Conservation (phyloP, 768 basidiomycete species). For the Baorangia bicolor region DNA sequence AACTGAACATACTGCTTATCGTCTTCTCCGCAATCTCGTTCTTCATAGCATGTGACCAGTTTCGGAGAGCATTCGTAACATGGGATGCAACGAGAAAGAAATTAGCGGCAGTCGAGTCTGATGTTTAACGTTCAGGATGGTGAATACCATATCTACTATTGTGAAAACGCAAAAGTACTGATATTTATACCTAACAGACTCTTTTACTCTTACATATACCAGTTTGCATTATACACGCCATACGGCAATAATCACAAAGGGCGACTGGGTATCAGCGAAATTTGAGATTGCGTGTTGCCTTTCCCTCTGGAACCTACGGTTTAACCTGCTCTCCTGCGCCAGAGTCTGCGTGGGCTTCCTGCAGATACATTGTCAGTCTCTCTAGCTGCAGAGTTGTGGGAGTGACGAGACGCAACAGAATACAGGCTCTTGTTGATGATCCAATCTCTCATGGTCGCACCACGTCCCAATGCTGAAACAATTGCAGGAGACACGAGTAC, state of each 20-base stretch:
- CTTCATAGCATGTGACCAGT: conserved; percentile 21
- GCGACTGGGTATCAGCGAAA: neutral
- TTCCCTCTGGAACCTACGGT: neutral
- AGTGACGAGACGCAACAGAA: neutral
- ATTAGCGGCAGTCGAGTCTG: neutral
- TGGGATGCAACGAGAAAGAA: conserved; percentile 18
- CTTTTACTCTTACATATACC: neutral
- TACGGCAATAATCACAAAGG: neutral
- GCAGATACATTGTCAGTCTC: neutral
- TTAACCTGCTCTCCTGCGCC: neutral
- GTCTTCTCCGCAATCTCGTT: conserved; percentile 15
- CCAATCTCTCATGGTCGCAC: neutral
- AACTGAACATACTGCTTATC: conserved; percentile 14
- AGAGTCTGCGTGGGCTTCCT: neutral
- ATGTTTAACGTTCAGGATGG: conserved; percentile 6
- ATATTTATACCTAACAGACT: neutral
- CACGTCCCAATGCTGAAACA: no score
- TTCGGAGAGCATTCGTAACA: conserved; percentile 17
- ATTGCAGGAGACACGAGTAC: neutral
- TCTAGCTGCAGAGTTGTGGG: neutral
- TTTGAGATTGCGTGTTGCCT: neutral
- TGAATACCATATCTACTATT: neutral
- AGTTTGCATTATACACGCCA: neutral
- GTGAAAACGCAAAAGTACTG: neutral
- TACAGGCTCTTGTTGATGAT: neutral